Evolutionary conservation across 2,329 filamentous ascomycete species (phyloP), one percentile per base, ranked within the genome.

Genomic region (Nakataea oryzae): DNA sequence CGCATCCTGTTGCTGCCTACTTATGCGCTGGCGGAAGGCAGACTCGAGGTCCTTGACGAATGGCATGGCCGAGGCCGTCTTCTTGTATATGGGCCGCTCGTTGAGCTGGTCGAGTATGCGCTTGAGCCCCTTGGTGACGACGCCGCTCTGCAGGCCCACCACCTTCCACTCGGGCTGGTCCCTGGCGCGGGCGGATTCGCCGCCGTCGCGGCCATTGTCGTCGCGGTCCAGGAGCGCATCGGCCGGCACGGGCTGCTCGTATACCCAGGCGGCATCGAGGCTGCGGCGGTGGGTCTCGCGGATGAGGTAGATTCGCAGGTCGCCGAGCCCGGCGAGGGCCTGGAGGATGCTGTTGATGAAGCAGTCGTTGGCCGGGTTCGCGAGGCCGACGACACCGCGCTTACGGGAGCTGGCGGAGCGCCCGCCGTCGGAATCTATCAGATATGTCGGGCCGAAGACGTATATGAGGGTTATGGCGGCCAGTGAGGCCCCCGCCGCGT

Each of bases 341-440:
- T 99, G 95, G 47, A 99, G 84, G 26, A 96, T 89, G 28, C 92
- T 96, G 75, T 99, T 99, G 78, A 97, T 97, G 75, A 93, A 95
- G 78, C 90, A 95, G 74, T 95, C 95, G 75, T 99, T 99, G 67
- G 93, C 95, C 11, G 91, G 87, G 74, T 99, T 99, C 61, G 82
- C 81, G 62, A 97, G 81, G 54, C 95, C 95, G 62, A 97, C 92
- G 56, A 96, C 90, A 63, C 90, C 90, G 71, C 91, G 93, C 75
- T 92, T 95, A 68, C 90, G 86, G 11, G 68, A 68, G 24, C 74
- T 66, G 21, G 69, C 64, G 54, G 65, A 62, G 14, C 66, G 65
- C 12, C 76, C 77, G 57, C 77, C 76, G 62, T 95, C 89, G 71
- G 88, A 86, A 76, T 99, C 93, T 73, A 97, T 88, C 69, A 96